Evolutionary conservation across 805 yeast genomes (phyloP), one percentile per base, ranked within the genome.

Genomic region (Candida lessepsii): DNA sequence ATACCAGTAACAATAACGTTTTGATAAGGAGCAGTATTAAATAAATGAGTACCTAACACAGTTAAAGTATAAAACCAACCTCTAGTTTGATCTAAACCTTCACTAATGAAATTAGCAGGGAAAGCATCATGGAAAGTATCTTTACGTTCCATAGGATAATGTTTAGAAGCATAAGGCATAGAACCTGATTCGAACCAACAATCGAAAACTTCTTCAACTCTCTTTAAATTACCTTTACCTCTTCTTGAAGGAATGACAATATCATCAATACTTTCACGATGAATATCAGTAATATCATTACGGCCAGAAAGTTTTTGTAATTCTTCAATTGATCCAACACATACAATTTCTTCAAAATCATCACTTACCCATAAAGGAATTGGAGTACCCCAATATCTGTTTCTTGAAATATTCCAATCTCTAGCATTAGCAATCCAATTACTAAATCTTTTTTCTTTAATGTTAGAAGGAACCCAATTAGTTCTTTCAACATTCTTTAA

Each of bases 161-260:
- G 99, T 61, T 85, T 83, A 28, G 96, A 85, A 40, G 97, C 98
- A 54, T 84, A 93, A 47, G 99, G 99, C 99, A 93, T 93, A 37
- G 96, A 83, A 52, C 99, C 99, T 14, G 96, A 88, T 73, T 93
- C 99, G 60, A 93, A 93, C 99, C 99, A 93, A 74, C 99, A 93
- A 71, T 93, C 99, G 60, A 93, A 93, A 34, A 93, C 99, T 68
- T 93, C 98, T 61, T 91, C 98, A 45, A 93, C 77, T 75, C 99
- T 85, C 62, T 70, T 84, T 67, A 93, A 78, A 16, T 60, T 71
- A 52, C 97, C 96, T 62, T 89, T 89, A 53, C 98, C 98, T 59
- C 76, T 63, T 57, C 81, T 75, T 5, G 98, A 90, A 42, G 97
- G 98, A 56, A 93, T 93, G 46, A 96, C 89, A 60, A 93, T 80